Percentiles rank a stretch among this genome's conserved stretches.
phyloP scores from a whole-genome alignment of 768 basidiomycete species.

The Dioszegia aurantiaca region DNA sequence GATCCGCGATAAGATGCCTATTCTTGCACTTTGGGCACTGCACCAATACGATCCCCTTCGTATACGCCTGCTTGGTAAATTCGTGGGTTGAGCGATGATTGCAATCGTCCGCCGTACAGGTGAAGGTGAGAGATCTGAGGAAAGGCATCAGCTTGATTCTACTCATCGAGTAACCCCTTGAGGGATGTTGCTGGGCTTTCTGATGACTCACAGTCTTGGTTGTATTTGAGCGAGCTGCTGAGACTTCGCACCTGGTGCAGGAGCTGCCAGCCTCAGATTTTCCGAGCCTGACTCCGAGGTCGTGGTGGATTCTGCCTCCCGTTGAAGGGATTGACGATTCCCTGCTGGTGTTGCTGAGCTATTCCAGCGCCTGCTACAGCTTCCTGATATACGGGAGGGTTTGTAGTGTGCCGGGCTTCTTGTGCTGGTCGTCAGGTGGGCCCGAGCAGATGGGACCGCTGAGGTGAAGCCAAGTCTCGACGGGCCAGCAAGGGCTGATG shows the following conservation, averaged over 20 bases:
- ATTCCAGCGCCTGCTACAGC: constrained; percentile 3
- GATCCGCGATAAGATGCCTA: constrained; percentile 52
- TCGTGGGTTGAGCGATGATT: constrained; percentile 78
- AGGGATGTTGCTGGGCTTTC: background rate
- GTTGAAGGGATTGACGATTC: no score
- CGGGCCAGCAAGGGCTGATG: background rate
- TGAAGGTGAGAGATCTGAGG: constrained; percentile 49
- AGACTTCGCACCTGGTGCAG: constrained; percentile 10
- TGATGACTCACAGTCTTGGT: constrained; percentile 36
- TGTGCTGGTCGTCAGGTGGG: background rate
- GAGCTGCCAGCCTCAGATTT: constrained; percentile 13
- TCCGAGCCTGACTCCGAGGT: background rate
- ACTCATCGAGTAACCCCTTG: background rate
- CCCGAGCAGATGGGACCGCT: background rate
- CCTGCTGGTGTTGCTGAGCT: constrained; percentile 12
- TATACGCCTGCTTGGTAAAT: constrained; percentile 80
- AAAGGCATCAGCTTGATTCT: background rate
- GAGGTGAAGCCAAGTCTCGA: background rate
- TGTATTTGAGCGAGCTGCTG: constrained; percentile 38
- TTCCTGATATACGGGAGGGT: background rate
- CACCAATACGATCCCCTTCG: constrained; percentile 81
- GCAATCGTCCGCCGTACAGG: constrained; percentile 56
- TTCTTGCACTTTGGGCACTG: constrained; percentile 81
- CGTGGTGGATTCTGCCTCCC: no score
- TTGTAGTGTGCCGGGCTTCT: background rate